Evolutionary conservation across 495 filamentous ascomycete species (phyloP).

Genomic region (Penicillium steckii): DNA sequence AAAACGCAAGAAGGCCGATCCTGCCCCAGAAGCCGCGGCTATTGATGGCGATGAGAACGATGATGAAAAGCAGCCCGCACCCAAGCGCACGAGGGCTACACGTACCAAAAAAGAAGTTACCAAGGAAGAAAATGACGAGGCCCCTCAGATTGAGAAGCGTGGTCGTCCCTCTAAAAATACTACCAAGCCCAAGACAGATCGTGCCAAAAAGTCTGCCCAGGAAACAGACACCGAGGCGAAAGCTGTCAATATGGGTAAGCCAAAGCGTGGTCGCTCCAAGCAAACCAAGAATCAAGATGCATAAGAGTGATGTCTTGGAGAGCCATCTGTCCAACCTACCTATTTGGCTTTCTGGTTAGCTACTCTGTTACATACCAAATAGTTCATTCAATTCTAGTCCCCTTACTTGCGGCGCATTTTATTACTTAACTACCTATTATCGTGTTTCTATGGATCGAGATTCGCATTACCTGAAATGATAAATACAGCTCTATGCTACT

Average conservation of each 20-base stretch:
- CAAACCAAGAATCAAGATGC: background rate
- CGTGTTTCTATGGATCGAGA: no score
- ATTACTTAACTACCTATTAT: no score
- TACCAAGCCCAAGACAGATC: constrained; percentile 19
- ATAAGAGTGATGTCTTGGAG: background rate
- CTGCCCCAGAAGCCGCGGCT: background rate
- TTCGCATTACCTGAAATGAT: no score
- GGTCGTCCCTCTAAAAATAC: constrained; percentile 34
- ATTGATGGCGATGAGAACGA: background rate
- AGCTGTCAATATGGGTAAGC: constrained; percentile 22
- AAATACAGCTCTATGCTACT: no score
- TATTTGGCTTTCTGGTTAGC: background rate
- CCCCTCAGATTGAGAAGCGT: constrained; percentile 16
- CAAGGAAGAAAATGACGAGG: background rate
- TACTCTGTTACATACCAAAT: background rate
- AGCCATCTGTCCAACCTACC: background rate
- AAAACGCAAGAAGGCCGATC: constrained; percentile 18
- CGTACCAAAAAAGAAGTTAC: constrained; percentile 10
- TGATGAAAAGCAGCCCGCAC: constrained; percentile 25
- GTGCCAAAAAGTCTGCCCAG: constrained; percentile 16
- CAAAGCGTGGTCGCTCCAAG: constrained; percentile 22
- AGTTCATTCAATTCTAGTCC: no score
- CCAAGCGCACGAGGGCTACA: constrained; percentile 28
- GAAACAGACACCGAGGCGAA: constrained; percentile 28
- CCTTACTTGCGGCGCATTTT: no score